These are phyloP conservation scores for Simplicillium aogashimaense DNA, from an alignment of 2,329 filamentous ascomycete species.

Conservation along the genomic window DNA sequence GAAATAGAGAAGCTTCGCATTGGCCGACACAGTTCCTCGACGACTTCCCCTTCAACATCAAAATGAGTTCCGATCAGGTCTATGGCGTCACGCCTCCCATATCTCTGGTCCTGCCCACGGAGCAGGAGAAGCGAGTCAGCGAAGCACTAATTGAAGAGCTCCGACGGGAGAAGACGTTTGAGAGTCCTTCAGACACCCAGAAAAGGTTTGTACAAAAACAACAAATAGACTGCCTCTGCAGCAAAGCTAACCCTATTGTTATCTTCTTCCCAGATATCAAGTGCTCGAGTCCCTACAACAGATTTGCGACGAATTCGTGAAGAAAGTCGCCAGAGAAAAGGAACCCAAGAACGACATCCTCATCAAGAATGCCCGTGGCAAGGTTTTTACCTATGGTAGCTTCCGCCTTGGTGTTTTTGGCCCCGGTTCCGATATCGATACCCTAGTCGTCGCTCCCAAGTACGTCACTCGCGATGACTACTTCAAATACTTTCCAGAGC, in stretches of 20 bases:
- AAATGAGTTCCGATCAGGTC: constrained; percentile 27
- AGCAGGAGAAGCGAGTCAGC: constrained; percentile 66
- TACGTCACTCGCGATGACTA: constrained; percentile 86
- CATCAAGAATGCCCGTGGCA: constrained; percentile 76
- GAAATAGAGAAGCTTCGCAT: too few species aligned
- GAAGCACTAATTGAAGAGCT: constrained; percentile 75
- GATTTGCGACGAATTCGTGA: constrained; percentile 80
- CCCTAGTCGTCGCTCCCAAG: constrained; percentile 82
- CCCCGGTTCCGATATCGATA: constrained; percentile 96
- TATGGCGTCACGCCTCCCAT: constrained; percentile 76
- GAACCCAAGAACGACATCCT: constrained; percentile 63
- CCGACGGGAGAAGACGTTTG: constrained; percentile 84
- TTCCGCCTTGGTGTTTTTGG: constrained; percentile 91
- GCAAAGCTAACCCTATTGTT: neutral
- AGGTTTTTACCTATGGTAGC: constrained; percentile 93
- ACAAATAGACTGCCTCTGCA: neutral
- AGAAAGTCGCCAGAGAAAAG: constrained; percentile 65
- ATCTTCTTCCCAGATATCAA: constrained; percentile 41
- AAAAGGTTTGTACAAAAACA: constrained; percentile 50
- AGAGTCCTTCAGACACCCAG: constrained; percentile 70
- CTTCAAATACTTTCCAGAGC: constrained; percentile 76
- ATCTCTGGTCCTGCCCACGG: constrained; percentile 65
- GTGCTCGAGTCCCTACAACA: constrained; percentile 69
- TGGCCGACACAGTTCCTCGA: neutral
- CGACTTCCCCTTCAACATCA: constrained; percentile 1